Evolutionary conservation across 495 filamentous ascomycete genomes (phyloP), one percentile per base, ranked within the genome.

Genomic region (Hypoxylon crocopeplum): DNA sequence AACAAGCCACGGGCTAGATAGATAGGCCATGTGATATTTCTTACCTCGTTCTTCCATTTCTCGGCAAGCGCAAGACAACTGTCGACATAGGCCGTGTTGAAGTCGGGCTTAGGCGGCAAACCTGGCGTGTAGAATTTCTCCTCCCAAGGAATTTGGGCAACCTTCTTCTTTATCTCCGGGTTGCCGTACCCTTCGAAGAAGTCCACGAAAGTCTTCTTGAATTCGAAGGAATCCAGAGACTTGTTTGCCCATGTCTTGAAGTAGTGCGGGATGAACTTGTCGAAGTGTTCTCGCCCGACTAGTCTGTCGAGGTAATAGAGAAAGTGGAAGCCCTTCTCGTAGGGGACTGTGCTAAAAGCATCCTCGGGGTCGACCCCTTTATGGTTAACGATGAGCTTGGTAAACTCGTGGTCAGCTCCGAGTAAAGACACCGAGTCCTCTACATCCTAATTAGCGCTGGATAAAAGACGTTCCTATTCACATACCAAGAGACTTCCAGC

Each of bases 351-450:
- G 42, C 89, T 93, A 74, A 97, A 98, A 5, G 92, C 90, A 75
- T 98, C 93, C 72, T 97, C 94, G 0, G 93, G 93, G 67, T 97
- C 92, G 67, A 93, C 86, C 36, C 90, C 93, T 67, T 93, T 89
- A 42, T 97, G 84, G 62, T 89, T 86, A 38, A 91, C 82, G 48
- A 96, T 82, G 45, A 98, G 78, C 70, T 95, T 96, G 0, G 93
- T 98, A 71, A 95, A 98, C 62, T 92, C 88, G 66, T 96, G 90
- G 42, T 93, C 86, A 16, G 85, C 72, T 12, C 93, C 93, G 64
- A 86, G 94, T 33, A 84, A 77, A 3, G 86, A 80, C 10, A 97
- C 84, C 7, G 88, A 84, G 72, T 96, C 93, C 69, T 84, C 80
- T 78, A 25, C 21, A 39, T 7, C 0, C 3, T 19, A 7, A 34